These are phyloP conservation scores for Torulaspora microellipsoides DNA, from an alignment of 805 yeast species.

Conservation along the genomic window DNA sequence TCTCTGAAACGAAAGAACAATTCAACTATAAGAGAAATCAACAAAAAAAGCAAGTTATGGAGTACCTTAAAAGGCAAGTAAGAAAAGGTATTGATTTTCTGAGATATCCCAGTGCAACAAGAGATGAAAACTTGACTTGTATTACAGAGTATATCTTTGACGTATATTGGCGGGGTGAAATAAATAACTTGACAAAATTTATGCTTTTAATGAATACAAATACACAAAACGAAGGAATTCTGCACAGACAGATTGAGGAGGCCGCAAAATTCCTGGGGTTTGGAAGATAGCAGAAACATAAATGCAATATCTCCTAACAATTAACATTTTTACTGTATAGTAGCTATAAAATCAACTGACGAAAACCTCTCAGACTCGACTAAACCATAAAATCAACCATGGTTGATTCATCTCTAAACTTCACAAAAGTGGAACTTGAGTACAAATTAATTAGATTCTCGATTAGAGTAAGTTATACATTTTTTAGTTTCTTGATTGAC, in stretches of 20 bases:
- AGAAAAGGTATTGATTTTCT: constrained; percentile 33
- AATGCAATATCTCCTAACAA: background rate
- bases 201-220: constrained; percentile 19
- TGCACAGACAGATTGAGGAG: constrained; percentile 28
- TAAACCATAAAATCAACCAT: too few species aligned
- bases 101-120: constrained; percentile 32
- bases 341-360: background rate
- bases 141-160: constrained; percentile 37
- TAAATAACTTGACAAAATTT: constrained; percentile 19
- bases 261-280: constrained; percentile 28
- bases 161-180: constrained; percentile 35
- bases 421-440: too few species aligned
- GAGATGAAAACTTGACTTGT: constrained; percentile 31
- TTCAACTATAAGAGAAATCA: constrained; percentile 1
- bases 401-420: too few species aligned
- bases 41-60: constrained; percentile 13
- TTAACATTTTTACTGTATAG: background rate
- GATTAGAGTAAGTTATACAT: too few species aligned
- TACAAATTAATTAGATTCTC: too few species aligned
- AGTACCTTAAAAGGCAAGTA: constrained; percentile 28
- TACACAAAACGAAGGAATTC: constrained; percentile 22
- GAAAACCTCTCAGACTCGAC: too few species aligned
- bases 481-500: too few species aligned
- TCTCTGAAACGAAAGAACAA: too few species aligned
- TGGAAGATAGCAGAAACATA: constrained; percentile 3